These are phyloP conservation scores for Thelonectria blattea DNA, from an alignment of 2,329 filamentous ascomycete genomes.

Conservation along the genomic window DNA sequence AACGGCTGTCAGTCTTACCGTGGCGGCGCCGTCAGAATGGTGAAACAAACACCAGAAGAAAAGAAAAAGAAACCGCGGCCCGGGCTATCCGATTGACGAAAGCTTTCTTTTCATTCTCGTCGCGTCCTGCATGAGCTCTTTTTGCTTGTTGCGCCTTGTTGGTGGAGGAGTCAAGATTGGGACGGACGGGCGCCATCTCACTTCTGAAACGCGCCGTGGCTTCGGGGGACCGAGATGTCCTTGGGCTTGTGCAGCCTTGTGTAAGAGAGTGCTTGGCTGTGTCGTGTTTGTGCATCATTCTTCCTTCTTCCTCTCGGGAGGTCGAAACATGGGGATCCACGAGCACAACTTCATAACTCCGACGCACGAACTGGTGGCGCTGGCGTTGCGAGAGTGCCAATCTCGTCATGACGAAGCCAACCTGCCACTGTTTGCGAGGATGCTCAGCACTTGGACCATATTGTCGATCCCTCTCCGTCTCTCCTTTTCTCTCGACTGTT, in stretches of 20 bases:
- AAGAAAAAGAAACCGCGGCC: too few species aligned
- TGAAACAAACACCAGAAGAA: too few species aligned
- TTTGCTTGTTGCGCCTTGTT: neutral
- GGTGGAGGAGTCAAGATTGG: slow-evolving; percentile 2
- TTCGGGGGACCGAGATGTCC: neutral
- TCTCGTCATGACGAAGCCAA: slow-evolving; percentile 8
- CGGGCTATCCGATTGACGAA: too few species aligned
- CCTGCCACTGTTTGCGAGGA: too few species aligned
- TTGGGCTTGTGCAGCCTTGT: neutral
- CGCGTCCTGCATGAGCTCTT: neutral
- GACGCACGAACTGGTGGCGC: slow-evolving; percentile 14
- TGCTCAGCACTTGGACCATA: neutral
- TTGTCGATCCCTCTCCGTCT: slow-evolving; percentile 1
- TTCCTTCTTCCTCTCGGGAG: neutral
- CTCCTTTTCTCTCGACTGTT: neutral
- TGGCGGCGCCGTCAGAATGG: too few species aligned
- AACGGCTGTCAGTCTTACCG: too few species aligned
- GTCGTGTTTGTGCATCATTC: neutral
- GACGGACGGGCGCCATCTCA: slow-evolving; percentile 28
- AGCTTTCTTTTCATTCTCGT: too few species aligned
- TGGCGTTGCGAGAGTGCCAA: neutral
- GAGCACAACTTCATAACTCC: neutral
- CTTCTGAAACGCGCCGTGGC: slow-evolving; percentile 36
- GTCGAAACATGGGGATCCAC: neutral
- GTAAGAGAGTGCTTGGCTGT: neutral